phyloP scores from a whole-genome alignment of 2,329 filamentous ascomycete species.

The Diaporthe capsici region DNA sequence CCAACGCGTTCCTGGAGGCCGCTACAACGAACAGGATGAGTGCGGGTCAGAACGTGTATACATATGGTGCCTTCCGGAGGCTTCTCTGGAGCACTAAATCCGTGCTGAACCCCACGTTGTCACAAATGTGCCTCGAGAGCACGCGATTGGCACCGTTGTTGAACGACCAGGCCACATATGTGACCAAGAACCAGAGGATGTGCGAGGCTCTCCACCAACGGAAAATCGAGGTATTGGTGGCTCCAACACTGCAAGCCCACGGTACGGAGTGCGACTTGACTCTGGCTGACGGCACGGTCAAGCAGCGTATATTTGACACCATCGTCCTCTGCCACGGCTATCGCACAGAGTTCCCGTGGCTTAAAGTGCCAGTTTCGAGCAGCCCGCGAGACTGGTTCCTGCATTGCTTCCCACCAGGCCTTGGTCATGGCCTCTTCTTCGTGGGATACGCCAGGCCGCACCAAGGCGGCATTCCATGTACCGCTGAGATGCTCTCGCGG shows the following conservation, averaged over 20 bases:
- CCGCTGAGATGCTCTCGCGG: slow-evolving; percentile 1
- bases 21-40: slow-evolving; percentile 1
- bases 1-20: slow-evolving; percentile 15
- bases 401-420: background rate
- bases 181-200: slow-evolving; percentile 23
- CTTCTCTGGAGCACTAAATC: slow-evolving; percentile 8
- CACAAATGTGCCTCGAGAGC: background rate
- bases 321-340: slow-evolving; percentile 4
- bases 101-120: slow-evolving; percentile 9
- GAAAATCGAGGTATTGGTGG: slow-evolving; percentile 10
- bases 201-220: slow-evolving; percentile 3
- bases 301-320: background rate
- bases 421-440: background rate
- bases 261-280: background rate
- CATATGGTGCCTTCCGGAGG: background rate
- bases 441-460: slow-evolving; percentile 7
- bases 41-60: background rate
- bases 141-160: background rate
- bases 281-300: background rate
- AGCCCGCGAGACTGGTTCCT: slow-evolving; percentile 3
- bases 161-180: slow-evolving; percentile 18
- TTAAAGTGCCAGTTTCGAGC: background rate
- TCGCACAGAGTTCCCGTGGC: background rate
- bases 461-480: background rate
- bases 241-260: background rate